These are phyloP conservation scores for Thraustochytrium sp. DNA, from an alignment of 352 stramenopile species.

Conservation along the genomic window DNA sequence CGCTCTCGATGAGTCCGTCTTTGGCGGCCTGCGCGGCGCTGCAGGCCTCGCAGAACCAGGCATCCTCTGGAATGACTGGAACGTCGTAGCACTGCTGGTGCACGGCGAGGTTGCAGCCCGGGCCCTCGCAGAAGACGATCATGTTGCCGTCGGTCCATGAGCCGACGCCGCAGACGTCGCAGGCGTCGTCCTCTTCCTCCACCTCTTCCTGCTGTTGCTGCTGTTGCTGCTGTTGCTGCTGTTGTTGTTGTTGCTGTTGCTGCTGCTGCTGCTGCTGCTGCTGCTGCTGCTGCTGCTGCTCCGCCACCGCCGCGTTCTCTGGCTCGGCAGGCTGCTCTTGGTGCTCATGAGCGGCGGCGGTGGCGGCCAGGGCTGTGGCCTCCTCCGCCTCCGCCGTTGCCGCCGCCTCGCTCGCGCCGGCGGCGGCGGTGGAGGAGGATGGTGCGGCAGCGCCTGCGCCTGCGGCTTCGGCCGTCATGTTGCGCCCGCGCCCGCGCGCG, in stretches of 20 bases:
- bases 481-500: too few relatives aligned
- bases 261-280: not conserved
- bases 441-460: too few relatives aligned
- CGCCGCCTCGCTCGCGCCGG: too few relatives aligned
- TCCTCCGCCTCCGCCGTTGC: too few relatives aligned
- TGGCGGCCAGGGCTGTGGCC: too few relatives aligned
- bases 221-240: constrained; percentile 6
- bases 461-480: too few relatives aligned
- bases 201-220: not conserved
- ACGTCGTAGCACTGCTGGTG: constrained; percentile 83
- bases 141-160: constrained; percentile 53
- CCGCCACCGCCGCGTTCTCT: too few relatives aligned
- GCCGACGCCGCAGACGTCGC: constrained; percentile 9
- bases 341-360: too few relatives aligned
- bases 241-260: not conserved
- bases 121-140: constrained; percentile 77
- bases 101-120: constrained; percentile 66
- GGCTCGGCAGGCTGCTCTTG: too few relatives aligned
- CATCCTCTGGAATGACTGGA: constrained; percentile 58
- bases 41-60: constrained; percentile 78
- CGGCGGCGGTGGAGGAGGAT: too few relatives aligned
- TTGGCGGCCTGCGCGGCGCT: not conserved
- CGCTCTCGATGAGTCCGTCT: not conserved
- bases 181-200: not conserved
- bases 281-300: not conserved